Base-by-base conservation (phyloP, 208 protist genomes). In the Trypanosomatidae sp. region DNA sequence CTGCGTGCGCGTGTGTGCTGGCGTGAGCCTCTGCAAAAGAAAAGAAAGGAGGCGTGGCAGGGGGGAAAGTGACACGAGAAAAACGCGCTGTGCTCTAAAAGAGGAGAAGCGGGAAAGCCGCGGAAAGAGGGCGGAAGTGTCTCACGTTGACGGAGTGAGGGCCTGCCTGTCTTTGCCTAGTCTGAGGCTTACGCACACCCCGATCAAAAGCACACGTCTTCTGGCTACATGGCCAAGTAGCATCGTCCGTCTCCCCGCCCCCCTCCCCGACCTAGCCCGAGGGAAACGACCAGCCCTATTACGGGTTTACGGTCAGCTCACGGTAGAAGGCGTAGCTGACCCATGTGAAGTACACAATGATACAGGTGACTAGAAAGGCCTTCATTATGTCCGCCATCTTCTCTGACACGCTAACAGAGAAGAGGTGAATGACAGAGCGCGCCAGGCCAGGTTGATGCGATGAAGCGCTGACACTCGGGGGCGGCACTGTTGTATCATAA, bases 261-360 rank as follows among this genome's bases (percentile, higher is more conserved):
- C 49, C 36, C 7, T 25, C 43, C 36, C 4, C 7, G 28, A 36
- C 25, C 44, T n/a, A 39, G 36, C 36, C 36, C 36, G 13, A 46
- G 33, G 5, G 55, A 10, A 30, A 28, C n/a, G 55, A 65, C 3
- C 60, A 55, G 41, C 28, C 13, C 44, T 55, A 19, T 55, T 15
- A 53, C 66, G 30, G 47, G 6, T 59, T 58, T 6, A n/a, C 19
- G 28, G 28, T 53, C 66, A 56, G 1, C 66, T 95, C 89, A 41
- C 84, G 87, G 81, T 93, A 93, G 52, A 91, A 82, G 47, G 92
- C 73, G 70, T 93, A 93, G 7, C 83, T 86, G 6, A 71, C 84
- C 25, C 85, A 77, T 39, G 88, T 88, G 70, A 93, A 93, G 85
- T 95, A 95, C 66, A 95, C 70, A 6, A 84, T 77, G 64, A 93